Conservation (phyloP, 495 filamentous ascomycete genomes). For the Hypoxylon crocopeplum region DNA sequence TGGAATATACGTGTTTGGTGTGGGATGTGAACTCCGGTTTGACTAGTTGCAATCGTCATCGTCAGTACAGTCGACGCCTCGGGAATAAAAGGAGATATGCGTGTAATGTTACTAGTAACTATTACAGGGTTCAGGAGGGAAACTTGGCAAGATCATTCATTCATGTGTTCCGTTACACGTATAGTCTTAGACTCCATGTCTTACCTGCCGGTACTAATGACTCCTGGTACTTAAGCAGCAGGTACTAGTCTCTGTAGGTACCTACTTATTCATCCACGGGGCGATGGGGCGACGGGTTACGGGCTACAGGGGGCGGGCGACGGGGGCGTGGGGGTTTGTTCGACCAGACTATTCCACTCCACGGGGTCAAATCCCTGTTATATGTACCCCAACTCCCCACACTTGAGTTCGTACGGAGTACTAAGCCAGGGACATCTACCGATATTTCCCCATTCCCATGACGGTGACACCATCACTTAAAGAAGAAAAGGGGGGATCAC, state of each 20-base stretch:
- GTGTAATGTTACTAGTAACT: conserved; percentile 21
- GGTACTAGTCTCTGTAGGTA: conserved; percentile 5
- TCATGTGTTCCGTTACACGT: not conserved
- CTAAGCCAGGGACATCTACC: conserved; percentile 1
- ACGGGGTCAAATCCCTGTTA: conserved; percentile 36
- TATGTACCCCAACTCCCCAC: conserved; percentile 35
- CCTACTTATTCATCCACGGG: no score
- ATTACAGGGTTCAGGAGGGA: not conserved
- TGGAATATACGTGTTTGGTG: conserved; percentile 9
- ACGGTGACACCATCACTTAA: conserved; percentile 15
- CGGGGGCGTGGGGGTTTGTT: conserved; percentile 22
- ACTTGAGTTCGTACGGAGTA: conserved; percentile 19
- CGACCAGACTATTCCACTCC: conserved; percentile 24
- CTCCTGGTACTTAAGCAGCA: conserved; percentile 23
- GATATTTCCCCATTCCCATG: conserved; percentile 14
- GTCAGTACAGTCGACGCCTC: not conserved
- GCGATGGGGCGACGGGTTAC: no score
- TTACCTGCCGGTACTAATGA: conserved; percentile 26
- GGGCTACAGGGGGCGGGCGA: not conserved
- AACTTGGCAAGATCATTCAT: conserved; percentile 14
- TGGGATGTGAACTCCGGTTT: conserved; percentile 4
- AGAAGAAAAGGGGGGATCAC: conserved; percentile 2
- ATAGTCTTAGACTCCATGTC: conserved; percentile 14
- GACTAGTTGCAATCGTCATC: not conserved
- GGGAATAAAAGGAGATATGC: conserved; percentile 36